These are phyloP conservation scores for Canariomyces notabilis DNA, from an alignment of 2,329 filamentous ascomycete species.

Conservation along the genomic window DNA sequence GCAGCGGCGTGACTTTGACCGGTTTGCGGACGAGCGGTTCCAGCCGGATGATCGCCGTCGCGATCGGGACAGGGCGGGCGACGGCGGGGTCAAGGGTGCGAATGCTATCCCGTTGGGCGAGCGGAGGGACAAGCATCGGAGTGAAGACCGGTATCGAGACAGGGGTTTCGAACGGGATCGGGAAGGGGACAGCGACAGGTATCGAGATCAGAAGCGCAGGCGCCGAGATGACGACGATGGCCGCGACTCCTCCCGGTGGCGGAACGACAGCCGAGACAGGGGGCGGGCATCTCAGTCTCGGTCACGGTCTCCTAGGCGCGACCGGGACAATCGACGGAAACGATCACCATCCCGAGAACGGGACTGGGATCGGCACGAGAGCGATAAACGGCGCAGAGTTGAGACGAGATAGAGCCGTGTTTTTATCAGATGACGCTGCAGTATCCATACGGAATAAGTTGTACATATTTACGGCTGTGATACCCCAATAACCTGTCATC, in stretches of 20 bases:
- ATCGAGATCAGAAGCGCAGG: slow-evolving; percentile 27
- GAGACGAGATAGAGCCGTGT: slow-evolving; percentile 34
- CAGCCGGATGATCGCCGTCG: slow-evolving; percentile 47
- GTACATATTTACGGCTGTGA: slow-evolving; percentile 1
- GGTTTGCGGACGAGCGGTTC: slow-evolving; percentile 59
- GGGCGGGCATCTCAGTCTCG: slow-evolving; percentile 44
- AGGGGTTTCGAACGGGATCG: slow-evolving; percentile 36
- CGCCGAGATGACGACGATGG: slow-evolving; percentile 30
- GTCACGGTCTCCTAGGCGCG: slow-evolving; percentile 49
- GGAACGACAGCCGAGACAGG: slow-evolving; percentile 32
- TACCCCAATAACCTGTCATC: slow-evolving; percentile 1
- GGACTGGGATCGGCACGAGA: slow-evolving; percentile 48
- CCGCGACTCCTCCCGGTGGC: slow-evolving; percentile 12
- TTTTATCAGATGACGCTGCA: not conserved
- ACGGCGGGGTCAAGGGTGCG: slow-evolving; percentile 55
- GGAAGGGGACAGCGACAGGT: slow-evolving; percentile 18
- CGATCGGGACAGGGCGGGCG: slow-evolving; percentile 41
- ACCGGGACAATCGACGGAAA: slow-evolving; percentile 48
- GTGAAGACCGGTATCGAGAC: slow-evolving; percentile 34
- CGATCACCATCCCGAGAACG: slow-evolving; percentile 52
- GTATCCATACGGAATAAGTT: not conserved
- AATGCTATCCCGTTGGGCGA: slow-evolving; percentile 68
- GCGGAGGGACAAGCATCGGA: slow-evolving; percentile 39
- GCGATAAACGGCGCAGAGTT: slow-evolving; percentile 56
- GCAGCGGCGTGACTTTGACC: slow-evolving; percentile 35